Evolutionary conservation across 2,329 filamentous ascomycete species (phyloP), one percentile per base, ranked within the genome.

Genomic region (Cytospora piceae): DNA sequence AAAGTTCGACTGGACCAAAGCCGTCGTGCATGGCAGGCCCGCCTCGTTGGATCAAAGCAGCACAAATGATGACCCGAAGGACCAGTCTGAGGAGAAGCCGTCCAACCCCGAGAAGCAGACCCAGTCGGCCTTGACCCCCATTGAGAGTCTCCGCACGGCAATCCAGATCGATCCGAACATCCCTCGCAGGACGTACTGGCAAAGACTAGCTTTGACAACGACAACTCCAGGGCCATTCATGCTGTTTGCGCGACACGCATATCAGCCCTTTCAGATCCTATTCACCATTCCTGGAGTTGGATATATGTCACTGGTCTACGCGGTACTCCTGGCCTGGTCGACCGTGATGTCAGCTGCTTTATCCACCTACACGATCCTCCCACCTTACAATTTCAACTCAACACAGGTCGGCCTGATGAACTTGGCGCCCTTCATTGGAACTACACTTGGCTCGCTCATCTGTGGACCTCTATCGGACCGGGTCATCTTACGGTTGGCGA

Each of bases 401-500:
- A 65, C 61, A 14, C 67, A 69, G 42, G 55, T 69, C 34, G 67
- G 67, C 4, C 62, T 69, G 37, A 69, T 67, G 65, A 67, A 61
- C 56, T 34, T 69, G 39, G 65, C 67, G 1, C 67, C 65, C n/a
- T 67, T 67, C 20, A 67, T 67, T 34, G 67, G 67, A 12, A 68
- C 54, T 31, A 64, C 76, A 0, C 65, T 78, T 8, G 76, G 76
- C 0, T 69, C 72, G 2, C 34, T 78, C 12, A 75, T 77, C 37
- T 75, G 74, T 14, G 76, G 76, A 1, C 71, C 73, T 8, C 37
- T 78, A 9, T 73, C 74, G 2, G 77, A 78, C 64, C 70, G 72
- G 66, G 73, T 74, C 1, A 76, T 77, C 56, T 53, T 77, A 37
- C 71, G 71, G 31, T 72, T 77, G 49, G 70, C 77, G 2, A 73